These are phyloP conservation scores for Lactifluus echinatus DNA, from an alignment of 768 basidiomycete genomes.

Conservation along the genomic window DNA sequence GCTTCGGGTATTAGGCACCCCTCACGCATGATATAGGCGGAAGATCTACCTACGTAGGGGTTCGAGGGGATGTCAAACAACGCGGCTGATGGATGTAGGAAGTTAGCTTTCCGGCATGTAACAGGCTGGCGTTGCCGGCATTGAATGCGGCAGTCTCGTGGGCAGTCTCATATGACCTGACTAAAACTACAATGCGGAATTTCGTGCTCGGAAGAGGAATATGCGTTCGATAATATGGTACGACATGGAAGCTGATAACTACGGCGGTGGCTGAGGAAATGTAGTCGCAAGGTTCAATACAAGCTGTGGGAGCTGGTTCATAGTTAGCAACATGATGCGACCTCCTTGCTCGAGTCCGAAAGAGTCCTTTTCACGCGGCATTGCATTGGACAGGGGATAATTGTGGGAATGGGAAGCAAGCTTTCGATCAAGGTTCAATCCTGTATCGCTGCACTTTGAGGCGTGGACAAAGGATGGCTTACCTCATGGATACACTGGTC, in stretches of 20 bases:
- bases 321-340: conserved; percentile 53
- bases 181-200: not conserved
- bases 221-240: not conserved
- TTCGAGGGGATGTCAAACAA: not conserved
- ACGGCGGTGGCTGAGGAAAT: conserved; percentile 2
- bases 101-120: not conserved
- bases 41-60: not conserved
- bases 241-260: not conserved
- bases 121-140: not conserved
- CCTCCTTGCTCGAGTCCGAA: conserved; percentile 68
- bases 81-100: not conserved
- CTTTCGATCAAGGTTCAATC: conserved; percentile 27
- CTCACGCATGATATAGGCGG: not conserved
- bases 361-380: conserved; percentile 50
- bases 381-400: conserved; percentile 44
- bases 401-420: conserved; percentile 44
- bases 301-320: conserved; percentile 33
- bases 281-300: conserved; percentile 24
- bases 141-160: not conserved
- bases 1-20: not conserved
- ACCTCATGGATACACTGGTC: conserved; percentile 69
- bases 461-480: conserved; percentile 20
- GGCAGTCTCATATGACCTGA: not conserved
- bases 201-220: not conserved
- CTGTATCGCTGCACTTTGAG: not conserved